Evolutionary conservation across 176 grass and related monocot genomes (phyloP).

Genomic region (Carex littledalei): DNA sequence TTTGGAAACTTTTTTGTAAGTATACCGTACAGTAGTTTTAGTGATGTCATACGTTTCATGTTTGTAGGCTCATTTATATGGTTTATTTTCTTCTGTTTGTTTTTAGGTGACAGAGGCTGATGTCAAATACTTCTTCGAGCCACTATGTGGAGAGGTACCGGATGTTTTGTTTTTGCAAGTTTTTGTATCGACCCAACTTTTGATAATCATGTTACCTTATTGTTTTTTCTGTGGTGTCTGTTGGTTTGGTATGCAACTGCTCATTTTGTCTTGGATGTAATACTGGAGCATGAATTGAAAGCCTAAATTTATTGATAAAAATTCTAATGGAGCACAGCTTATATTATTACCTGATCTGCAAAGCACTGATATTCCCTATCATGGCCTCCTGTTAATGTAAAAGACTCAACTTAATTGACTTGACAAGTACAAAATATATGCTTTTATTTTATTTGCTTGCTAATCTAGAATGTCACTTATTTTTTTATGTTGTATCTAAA

Average conservation of each 20-base stretch:
- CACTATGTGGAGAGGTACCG: constrained; percentile 61
- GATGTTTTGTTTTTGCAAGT: background rate
- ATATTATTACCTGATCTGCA: background rate
- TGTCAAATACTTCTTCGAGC: constrained; percentile 77
- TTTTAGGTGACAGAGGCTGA: constrained; percentile 74
- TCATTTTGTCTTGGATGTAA: constrained; percentile 10
- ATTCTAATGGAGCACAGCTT: background rate
- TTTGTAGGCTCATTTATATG: background rate
- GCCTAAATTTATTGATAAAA: constrained; percentile 12
- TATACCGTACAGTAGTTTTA: background rate
- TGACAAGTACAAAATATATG: background rate
- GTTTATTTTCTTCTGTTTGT: constrained; percentile 22
- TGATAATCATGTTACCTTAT: background rate
- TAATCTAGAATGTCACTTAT: constrained; percentile 1
- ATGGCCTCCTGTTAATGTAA: background rate
- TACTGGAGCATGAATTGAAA: constrained; percentile 3
- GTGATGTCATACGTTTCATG: background rate
- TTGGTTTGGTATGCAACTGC: constrained; percentile 4
- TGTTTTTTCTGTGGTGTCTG: background rate
- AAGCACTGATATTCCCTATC: background rate
- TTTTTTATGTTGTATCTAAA: background rate
- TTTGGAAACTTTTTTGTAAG: background rate
- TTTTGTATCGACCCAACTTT: background rate
- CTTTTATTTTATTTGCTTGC: constrained; percentile 5
- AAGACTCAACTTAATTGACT: background rate